Evolutionary conservation across 2,329 filamentous ascomycete species (phyloP).

Genomic region (Colletotrichum camelliae): DNA sequence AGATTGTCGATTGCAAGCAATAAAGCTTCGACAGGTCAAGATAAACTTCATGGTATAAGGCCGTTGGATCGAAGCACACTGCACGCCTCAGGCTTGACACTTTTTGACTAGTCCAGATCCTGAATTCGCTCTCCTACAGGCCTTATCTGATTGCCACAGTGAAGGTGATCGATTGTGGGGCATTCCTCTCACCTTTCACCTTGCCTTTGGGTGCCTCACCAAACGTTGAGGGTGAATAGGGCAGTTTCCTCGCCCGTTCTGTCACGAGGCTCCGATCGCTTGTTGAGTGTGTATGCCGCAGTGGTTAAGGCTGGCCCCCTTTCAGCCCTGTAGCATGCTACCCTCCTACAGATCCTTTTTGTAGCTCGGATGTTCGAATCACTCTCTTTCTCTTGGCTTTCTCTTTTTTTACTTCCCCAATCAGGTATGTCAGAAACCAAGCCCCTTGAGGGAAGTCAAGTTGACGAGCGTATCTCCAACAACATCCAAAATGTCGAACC

Average conservation of each 20-base stretch:
- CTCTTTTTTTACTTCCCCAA: neutral
- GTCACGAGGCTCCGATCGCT: neutral
- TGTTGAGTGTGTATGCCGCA: neutral
- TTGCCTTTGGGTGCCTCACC: neutral
- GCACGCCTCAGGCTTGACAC: neutral
- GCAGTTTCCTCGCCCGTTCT: neutral
- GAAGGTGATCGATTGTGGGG: neutral
- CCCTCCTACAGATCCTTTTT: neutral
- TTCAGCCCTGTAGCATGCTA: neutral
- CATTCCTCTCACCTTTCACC: neutral
- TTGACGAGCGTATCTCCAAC: neutral
- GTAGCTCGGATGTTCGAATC: neutral
- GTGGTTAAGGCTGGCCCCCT: neutral
- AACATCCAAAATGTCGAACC: neutral
- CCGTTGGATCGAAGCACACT: neutral
- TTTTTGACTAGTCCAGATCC: neutral
- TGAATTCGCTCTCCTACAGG: neutral
- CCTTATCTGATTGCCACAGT: neutral
- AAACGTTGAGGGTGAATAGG: neutral
- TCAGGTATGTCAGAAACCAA: neutral
- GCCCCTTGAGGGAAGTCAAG: neutral
- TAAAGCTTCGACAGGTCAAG: neutral
- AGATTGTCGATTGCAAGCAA: neutral
- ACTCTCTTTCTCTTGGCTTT: neutral
- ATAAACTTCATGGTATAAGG: neutral